Evolutionary conservation across 371 early-diverging fungal genomes (phyloP).

Genomic region (Mucor sp.): DNA sequence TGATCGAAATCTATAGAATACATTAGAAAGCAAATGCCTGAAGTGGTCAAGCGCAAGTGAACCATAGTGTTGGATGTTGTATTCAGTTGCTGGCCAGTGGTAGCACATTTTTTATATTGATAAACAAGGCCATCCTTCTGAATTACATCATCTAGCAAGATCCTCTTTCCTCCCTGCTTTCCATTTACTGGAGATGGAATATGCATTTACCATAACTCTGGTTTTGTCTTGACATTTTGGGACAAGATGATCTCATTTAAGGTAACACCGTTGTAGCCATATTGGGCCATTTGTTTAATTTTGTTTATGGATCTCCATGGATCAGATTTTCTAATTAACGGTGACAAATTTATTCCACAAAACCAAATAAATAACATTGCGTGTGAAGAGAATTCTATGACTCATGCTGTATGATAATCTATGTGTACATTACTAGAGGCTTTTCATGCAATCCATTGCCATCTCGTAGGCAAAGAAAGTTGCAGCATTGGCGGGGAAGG

Average conservation of each 20-base stretch:
- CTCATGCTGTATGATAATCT: background rate
- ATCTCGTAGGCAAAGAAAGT: slow-evolving; percentile 83
- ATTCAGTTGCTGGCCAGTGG: background rate
- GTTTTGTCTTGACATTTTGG: background rate
- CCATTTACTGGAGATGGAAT: background rate
- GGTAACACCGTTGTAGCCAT: background rate
- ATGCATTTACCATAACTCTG: background rate
- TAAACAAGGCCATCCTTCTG: background rate
- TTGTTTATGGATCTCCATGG: background rate
- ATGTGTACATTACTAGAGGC: background rate
- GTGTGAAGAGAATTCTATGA: background rate
- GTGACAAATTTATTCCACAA: background rate
- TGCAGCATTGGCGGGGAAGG: slow-evolving; percentile 91
- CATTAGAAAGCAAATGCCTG: background rate
- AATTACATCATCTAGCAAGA: background rate
- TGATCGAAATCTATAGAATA: background rate
- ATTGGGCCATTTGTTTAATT: background rate
- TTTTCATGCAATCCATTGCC: slow-evolving; percentile 62
- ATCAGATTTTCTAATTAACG: background rate
- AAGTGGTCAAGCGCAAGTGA: background rate
- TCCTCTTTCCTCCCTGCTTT: background rate
- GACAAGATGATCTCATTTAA: background rate
- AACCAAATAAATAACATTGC: background rate
- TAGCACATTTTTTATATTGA: background rate
- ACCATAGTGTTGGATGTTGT: background rate